Conservation (phyloP, 352 stramenopile species). For the Pythium rishiriense region DNA sequence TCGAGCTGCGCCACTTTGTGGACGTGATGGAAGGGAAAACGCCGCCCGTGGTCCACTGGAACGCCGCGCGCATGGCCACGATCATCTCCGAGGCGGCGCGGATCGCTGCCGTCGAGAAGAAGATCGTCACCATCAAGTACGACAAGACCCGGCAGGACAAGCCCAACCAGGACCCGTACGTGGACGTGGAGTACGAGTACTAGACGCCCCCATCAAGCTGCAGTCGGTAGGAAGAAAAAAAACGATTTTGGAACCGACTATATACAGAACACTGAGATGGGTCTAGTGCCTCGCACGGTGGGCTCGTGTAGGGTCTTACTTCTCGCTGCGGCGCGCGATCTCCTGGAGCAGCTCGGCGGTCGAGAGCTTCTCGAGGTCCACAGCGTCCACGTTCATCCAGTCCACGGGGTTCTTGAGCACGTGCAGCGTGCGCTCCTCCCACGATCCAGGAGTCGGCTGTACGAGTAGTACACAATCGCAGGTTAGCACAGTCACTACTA, state of each 20-base stretch:
- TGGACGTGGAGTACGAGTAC: constrained; percentile 54
- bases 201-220: neutral
- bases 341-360: constrained; percentile 77
- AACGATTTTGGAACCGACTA: neutral
- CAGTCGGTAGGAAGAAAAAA: neutral
- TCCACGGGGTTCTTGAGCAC: constrained; percentile 93
- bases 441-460: constrained; percentile 83
- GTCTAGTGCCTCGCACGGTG: constrained; percentile 8
- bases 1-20: constrained; percentile 86
- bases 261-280: constrained; percentile 13
- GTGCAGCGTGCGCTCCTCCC: constrained; percentile 93
- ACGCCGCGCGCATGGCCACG: constrained; percentile 73
- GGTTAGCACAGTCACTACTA: neutral
- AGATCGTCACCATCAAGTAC: constrained; percentile 69
- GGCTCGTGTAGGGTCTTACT: too few species aligned
- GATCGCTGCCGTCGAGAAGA: constrained; percentile 61
- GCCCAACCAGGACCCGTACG: constrained; percentile 41
- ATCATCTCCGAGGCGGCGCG: constrained; percentile 73
- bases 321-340: constrained; percentile 69
- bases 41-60: constrained; percentile 63
- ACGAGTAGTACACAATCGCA: neutral
- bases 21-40: constrained; percentile 43
- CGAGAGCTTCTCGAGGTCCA: constrained; percentile 69
- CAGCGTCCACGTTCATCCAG: constrained; percentile 89
- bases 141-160: constrained; percentile 47